A percentile compares a stretch with the other conserved stretches of the same genome.
These are phyloP conservation scores for Teratosphaeria destructans DNA, from an alignment of 2,329 filamentous ascomycete species.

Conservation along the genomic window DNA sequence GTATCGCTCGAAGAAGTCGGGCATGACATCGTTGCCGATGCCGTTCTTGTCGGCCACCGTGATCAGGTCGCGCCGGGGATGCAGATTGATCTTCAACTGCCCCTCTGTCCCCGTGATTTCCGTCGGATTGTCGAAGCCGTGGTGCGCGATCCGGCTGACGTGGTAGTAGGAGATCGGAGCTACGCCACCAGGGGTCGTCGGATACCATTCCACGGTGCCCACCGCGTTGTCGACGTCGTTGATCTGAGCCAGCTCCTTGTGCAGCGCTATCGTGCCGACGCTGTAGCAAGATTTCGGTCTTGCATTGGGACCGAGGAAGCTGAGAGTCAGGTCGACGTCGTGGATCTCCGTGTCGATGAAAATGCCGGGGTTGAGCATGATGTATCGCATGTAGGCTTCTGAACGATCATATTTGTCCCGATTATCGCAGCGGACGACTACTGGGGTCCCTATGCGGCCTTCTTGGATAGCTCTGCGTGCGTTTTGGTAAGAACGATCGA, in stretches of 20 bases:
- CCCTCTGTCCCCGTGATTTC: constrained; percentile 34
- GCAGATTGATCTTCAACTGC: constrained; percentile 27
- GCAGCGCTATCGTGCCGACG: constrained; percentile 19
- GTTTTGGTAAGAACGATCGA: constrained; percentile 35
- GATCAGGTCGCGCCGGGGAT: constrained; percentile 23
- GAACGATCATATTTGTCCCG: constrained; percentile 30
- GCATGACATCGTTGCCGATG: constrained; percentile 28
- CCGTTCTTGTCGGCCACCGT: constrained; percentile 24
- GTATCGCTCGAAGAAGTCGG: constrained; percentile 31
- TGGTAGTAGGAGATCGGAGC: constrained; percentile 37
- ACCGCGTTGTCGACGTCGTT: constrained; percentile 37
- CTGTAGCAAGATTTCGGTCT: constrained; percentile 25
- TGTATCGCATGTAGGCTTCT: constrained; percentile 36
- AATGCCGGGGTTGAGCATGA: constrained; percentile 31
- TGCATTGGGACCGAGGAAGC: constrained; percentile 28
- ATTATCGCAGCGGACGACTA: constrained; percentile 33
- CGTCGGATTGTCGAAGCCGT: constrained; percentile 35
- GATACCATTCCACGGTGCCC: constrained; percentile 33
- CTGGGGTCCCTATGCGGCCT: constrained; percentile 30
- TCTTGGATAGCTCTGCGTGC: constrained; percentile 26
- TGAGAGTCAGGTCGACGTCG: constrained; percentile 35
- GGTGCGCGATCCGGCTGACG: constrained; percentile 32
- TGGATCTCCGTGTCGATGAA: constrained; percentile 37
- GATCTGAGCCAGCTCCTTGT: constrained; percentile 29
- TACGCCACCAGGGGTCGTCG: constrained; percentile 12